Base-by-base conservation (phyloP, 2,329 filamentous ascomycete species). In the Cladosporium velox region DNA sequence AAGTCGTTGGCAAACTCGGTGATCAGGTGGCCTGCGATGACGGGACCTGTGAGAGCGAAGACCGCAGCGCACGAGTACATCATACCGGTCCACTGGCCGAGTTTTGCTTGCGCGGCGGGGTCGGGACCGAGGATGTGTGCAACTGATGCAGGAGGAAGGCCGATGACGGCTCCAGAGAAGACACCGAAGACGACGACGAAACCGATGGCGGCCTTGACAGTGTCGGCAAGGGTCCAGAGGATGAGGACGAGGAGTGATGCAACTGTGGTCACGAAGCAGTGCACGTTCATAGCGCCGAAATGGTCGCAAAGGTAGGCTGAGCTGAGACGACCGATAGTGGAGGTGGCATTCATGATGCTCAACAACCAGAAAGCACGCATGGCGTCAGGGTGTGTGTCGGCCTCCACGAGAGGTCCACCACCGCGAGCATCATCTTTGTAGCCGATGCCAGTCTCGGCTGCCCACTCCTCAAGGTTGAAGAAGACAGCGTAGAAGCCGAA, bases 391-490 rank as follows among this genome's bases (percentile, higher is more conserved):
- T 66, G 70, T 54, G 61, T 61, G 68, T 69, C 68, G 67, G 49
- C 66, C 2, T 75, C 64, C 2, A 69, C 64, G 2, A 68, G 49
- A 24, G 71, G 67, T 11, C 51, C 24, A 30, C 71, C 70, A n/a
- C 69, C 69, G 12, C 65, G 65, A 18, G 66, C 64, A 18, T 69
- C 60, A 14, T 77, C 73, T 51, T 77, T 78, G 60, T 74, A 77
- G 21, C 80, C 81, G 49, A 81, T 77, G 10, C 80, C 80, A 28
- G 72, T 72, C 12, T 75, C 70, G 18, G 80, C 77, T 24, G 83
- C 82, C 83, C 83, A 84, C 74, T 84, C 82, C 71, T 84, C 82
- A 34, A 85, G 78, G 67, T 83, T 84, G 77, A 84, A 84, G 74
- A 84, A 84, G 24, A 85, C 74, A 3, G 81, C 79, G 67, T 84